phyloP scores from a whole-genome alignment of 352 stramenopile genomes.

The Blastocystis hominis region DNA sequence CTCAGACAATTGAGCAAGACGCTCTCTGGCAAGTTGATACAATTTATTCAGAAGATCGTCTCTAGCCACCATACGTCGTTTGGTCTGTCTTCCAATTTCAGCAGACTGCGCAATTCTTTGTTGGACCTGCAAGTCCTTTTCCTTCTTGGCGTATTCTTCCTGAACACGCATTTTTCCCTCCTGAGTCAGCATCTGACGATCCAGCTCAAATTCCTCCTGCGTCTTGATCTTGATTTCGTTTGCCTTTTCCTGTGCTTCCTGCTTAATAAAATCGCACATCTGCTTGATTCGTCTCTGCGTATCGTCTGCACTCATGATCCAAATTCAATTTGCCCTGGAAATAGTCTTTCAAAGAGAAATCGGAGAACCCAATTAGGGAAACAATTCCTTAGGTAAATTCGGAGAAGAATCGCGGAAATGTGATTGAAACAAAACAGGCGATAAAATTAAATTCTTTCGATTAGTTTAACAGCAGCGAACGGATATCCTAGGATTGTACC shows the following conservation, averaged over 20 bases:
- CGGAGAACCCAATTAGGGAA: no score
- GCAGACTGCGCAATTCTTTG: slow-evolving; percentile 66
- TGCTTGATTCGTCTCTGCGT: slow-evolving; percentile 75
- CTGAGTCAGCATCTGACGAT: slow-evolving; percentile 95
- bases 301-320: not conserved
- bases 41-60: slow-evolving; percentile 74
- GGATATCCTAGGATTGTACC: no score
- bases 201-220: slow-evolving; percentile 95
- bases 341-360: no score
- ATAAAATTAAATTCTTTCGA: no score
- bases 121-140: slow-evolving; percentile 83
- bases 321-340: no score
- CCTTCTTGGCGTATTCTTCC: slow-evolving; percentile 90
- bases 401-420: no score
- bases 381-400: no score
- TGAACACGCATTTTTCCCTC: slow-evolving; percentile 92
- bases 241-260: slow-evolving; percentile 96
- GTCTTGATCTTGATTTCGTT: slow-evolving; percentile 96
- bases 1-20: slow-evolving; percentile 66
- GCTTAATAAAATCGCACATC: slow-evolving; percentile 97
- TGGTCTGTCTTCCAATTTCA: slow-evolving; percentile 42
- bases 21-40: slow-evolving; percentile 59
- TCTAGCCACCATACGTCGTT: slow-evolving; percentile 81
- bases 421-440: no score
- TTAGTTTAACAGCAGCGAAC: no score